Base-by-base conservation (phyloP, 2,329 filamentous ascomycete genomes). In the Torrubiella hemipterigena region DNA sequence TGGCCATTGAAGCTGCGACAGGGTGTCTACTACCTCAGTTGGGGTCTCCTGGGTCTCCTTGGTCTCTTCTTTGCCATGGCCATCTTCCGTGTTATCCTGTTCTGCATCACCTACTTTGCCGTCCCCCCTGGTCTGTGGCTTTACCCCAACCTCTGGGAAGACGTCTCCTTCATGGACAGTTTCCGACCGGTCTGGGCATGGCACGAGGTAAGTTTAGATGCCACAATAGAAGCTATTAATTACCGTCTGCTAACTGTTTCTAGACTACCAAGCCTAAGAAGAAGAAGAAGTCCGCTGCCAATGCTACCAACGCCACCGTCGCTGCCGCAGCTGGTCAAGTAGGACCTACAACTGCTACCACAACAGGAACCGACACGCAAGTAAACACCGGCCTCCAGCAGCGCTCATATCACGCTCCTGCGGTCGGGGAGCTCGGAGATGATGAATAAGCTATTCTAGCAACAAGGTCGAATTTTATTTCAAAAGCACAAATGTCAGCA, bases 1-100 rank as follows among this genome's bases (percentile, higher is more conserved):
- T 98, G 91, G 91, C 91, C 91, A 2, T 70, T 94, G 39, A 77
- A 85, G 54, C 64, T 98, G 59, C 75, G 91, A 47, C 77, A 91
- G 46, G 91, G 89, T 32, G 91, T 96, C 29, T 98, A 93, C 82
- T 96, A 98, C 56, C 67, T 96, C 25, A 91, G 82, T 55, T 94
- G 94, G 76, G 89, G 80, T 37, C 81, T 93, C 70, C 69, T 98
- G 42, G 81, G 84, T 26, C 65, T 96, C 18, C 73, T 98, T 27
- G 91, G 83, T 34, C 62, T 94, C 30, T 98, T 98, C 74, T 96
- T 98, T 58, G 74, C 77, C 50, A 96, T 98, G 91, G 82, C 89
- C 6, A 93, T 98, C 50, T 86, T 98, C 72, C 78, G 91, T 37
- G 70, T 96, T 34, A 93, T 98, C 38, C 67, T 98, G 17, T 98